These are phyloP conservation scores for Raffaelea ambrosiae DNA, from an alignment of 2,329 filamentous ascomycete species.

Conservation along the genomic window DNA sequence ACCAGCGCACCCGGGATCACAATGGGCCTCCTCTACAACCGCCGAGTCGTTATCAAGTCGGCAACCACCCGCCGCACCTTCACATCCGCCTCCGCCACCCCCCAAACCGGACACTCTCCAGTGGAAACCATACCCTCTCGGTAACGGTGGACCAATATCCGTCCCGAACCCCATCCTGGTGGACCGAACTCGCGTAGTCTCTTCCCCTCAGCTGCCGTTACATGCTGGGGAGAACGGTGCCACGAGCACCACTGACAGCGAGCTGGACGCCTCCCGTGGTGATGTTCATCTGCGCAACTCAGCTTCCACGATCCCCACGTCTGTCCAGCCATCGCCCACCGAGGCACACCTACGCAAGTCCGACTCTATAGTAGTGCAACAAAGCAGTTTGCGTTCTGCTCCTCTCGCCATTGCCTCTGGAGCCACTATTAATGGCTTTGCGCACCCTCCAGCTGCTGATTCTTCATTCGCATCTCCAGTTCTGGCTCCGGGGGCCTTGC, in stretches of 20 bases:
- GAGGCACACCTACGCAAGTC: constrained; percentile 23
- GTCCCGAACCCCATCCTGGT: constrained; percentile 8
- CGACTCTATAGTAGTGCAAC: too few relatives aligned
- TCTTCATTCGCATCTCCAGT: too few relatives aligned
- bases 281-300: constrained; percentile 23
- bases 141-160: constrained; percentile 7
- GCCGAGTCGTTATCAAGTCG: too few relatives aligned
- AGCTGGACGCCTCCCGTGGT: constrained; percentile 1
- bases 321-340: constrained; percentile 21
- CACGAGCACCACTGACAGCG: constrained; percentile 3
- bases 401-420: not conserved
- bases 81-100: constrained; percentile 4
- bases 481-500: not conserved
- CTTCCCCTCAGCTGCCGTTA: not conserved
- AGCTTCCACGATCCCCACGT: constrained; percentile 22
- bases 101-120: constrained; percentile 5
- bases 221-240: not conserved
- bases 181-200: constrained; percentile 7
- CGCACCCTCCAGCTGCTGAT: not conserved
- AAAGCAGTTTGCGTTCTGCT: not conserved
- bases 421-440: not conserved
- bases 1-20: too few relatives aligned
- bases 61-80: not conserved
- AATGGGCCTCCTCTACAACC: too few relatives aligned
- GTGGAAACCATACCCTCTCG: constrained; percentile 2